phyloP scores from a whole-genome alignment of 2,329 filamentous ascomycete species.

The Byssoonygena ceratinophila region DNA sequence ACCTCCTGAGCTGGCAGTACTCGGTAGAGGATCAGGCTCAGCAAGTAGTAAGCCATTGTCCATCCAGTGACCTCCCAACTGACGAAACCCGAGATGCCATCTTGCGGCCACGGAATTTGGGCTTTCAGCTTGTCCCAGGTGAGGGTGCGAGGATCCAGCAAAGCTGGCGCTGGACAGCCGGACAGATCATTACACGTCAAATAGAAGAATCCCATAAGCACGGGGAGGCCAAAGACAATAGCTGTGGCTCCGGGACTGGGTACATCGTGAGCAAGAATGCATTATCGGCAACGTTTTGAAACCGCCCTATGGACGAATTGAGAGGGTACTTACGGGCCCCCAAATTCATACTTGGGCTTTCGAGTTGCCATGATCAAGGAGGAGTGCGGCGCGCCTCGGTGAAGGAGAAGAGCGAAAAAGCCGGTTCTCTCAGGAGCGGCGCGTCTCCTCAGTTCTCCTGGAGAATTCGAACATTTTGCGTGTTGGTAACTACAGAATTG shows the following conservation, averaged over 20 bases:
- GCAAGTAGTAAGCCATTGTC: slow-evolving; percentile 64
- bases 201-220: slow-evolving; percentile 65
- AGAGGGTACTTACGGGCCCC: slow-evolving; percentile 2
- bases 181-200: slow-evolving; percentile 89
- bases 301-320: not conserved
- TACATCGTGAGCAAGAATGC: too few relatives aligned
- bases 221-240: slow-evolving; percentile 70
- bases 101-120: slow-evolving; percentile 69
- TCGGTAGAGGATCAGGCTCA: slow-evolving; percentile 64
- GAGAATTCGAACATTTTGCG: too few relatives aligned
- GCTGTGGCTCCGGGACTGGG: slow-evolving; percentile 13
- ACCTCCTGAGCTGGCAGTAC: slow-evolving; percentile 63
- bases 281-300: too few relatives aligned
- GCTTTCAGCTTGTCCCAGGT: slow-evolving; percentile 61
- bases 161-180: slow-evolving; percentile 76
- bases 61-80: slow-evolving; percentile 60
- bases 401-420: not conserved
- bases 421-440: too few relatives aligned
- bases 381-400: not conserved
- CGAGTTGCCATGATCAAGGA: not conserved
- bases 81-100: slow-evolving; percentile 59
- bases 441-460: not conserved
- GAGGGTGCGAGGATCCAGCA: slow-evolving; percentile 61
- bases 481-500: not conserved
- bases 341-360: slow-evolving; percentile 8